Base-by-base conservation (phyloP, 2,329 filamentous ascomycete species). In the Amauroascus niger region DNA sequence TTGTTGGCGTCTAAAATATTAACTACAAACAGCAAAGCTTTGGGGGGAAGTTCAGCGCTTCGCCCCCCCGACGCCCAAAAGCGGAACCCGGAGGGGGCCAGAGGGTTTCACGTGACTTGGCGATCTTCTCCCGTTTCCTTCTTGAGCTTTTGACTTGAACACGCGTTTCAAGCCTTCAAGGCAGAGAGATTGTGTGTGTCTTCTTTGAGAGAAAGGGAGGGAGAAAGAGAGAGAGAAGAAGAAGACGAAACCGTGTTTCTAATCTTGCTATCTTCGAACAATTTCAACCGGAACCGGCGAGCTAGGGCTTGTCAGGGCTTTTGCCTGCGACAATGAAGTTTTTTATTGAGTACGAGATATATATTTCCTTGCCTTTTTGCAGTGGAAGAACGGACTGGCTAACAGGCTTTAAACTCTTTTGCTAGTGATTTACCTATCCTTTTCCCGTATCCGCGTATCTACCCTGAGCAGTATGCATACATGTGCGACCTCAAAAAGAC, bases 401-500 rank as follows among this genome's bases (percentile, higher is more conserved):
- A 60, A 56, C 63, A 60, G 48, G 57, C 50, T 24, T 13, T 6
- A 20, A 32, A n/a, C n/a, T n/a, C n/a, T 44, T 5, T n/a, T 50
- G 2, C 3, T 62, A 83, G 80, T 70, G 81, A 84, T 65, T 76
- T 87, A 41, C 81, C 81, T 35, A 78, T 87, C 58, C 79, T 87
- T 54, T 87, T 86, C 66, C 83, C 83, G n/a, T 87, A 87, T 68
- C 83, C 83, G 57, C 76, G 83, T 62, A 84, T 87, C 63, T 87
- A 87, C 68, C 81, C 85, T 58, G 82, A 85, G 69, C 82, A 85
- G 74, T 84, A 84, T 83, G 80, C 79, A 68, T 80, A 90, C 74
- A 90, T 90, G 86, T 87, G 84, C 67, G 86, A 88, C 75, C 80
- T 90, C 70, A 90, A 90, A 69, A 80, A 76, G 69, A 97, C 93